A percentile compares a stretch with the other conserved stretches of the same genome.
phyloP scores from a whole-genome alignment of 371 early-diverging fungal species.

The Paramicrosporidium saccamoebae region DNA sequence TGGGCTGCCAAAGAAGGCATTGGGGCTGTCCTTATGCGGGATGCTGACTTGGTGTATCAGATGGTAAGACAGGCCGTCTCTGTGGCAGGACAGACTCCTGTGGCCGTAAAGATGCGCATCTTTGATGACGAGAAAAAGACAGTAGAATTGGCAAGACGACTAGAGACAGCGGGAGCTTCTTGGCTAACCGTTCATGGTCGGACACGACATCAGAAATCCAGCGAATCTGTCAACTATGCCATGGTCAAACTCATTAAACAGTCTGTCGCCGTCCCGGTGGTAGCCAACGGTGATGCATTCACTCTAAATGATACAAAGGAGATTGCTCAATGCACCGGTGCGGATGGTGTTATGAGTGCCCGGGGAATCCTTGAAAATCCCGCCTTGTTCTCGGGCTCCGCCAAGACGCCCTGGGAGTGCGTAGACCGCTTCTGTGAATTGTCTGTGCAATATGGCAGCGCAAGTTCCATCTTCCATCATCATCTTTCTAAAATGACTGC shows the following conservation, averaged over 20 bases:
- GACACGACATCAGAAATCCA: conserved; percentile 28
- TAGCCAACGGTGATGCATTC: conserved; percentile 52
- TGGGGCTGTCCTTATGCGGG: conserved; percentile 33
- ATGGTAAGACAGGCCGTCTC: conserved; percentile 40
- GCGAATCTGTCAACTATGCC: conserved; percentile 29
- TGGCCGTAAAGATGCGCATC: conserved; percentile 43
- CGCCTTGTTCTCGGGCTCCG: conserved; percentile 28
- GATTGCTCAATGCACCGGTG: conserved; percentile 26
- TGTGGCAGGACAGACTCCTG: no score
- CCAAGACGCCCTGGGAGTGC: conserved; percentile 29
- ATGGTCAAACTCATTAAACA: conserved; percentile 35
- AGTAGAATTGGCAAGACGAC: conserved; percentile 31
- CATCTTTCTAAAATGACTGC: no score
- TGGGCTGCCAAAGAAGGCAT: conserved; percentile 52
- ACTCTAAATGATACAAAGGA: conserved; percentile 19
- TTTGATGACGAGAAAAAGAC: conserved; percentile 30
- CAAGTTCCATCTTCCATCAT: not conserved
- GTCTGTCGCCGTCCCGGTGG: conserved; percentile 22
- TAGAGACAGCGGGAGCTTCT: conserved; percentile 32
- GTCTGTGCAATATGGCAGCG: not conserved
- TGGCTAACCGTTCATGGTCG: conserved; percentile 51
- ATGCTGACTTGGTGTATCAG: conserved; percentile 37
- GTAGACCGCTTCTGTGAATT: conserved; percentile 8
- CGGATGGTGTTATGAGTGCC: conserved; percentile 53
- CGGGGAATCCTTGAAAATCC: conserved; percentile 69